A percentile compares a stretch with the other conserved stretches of the same genome.
Conservation (phyloP, 768 basidiomycete species). For the Fibroporia radiculosa region DNA sequence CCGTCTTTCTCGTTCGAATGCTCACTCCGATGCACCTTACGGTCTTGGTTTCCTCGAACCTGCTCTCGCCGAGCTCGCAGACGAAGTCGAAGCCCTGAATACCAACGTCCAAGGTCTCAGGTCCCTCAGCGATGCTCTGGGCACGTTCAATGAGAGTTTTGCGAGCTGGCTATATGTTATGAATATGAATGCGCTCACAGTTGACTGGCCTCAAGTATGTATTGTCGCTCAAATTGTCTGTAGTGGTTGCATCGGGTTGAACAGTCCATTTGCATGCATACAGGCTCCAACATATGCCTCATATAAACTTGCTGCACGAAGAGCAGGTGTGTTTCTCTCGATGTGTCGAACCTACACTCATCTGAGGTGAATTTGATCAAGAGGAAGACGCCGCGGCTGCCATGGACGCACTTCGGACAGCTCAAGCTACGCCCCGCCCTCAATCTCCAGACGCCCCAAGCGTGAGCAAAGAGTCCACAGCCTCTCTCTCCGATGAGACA, state of each 20-base stretch:
- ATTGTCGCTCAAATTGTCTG: background rate
- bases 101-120: constrained; percentile 67
- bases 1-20: constrained; percentile 70
- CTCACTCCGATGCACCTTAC: constrained; percentile 69
- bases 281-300: constrained; percentile 19
- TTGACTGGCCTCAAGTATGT: constrained; percentile 72
- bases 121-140: constrained; percentile 65
- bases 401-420: constrained; percentile 42
- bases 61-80: constrained; percentile 76
- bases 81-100: constrained; percentile 79
- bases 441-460: constrained; percentile 16
- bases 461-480: constrained; percentile 23
- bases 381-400: constrained; percentile 55
- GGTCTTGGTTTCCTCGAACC: constrained; percentile 83
- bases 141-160: constrained; percentile 88
- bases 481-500: constrained; percentile 28
- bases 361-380: constrained; percentile 23
- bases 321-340: constrained; percentile 43
- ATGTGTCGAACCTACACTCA: background rate
- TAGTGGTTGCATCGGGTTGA: too few species aligned
- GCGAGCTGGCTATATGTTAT: constrained; percentile 87
- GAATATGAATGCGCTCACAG: constrained; percentile 93
- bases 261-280: background rate
- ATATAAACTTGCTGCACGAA: constrained; percentile 47
- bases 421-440: constrained; percentile 20